Conservation (phyloP, 768 basidiomycete genomes). For the Asterophora parasitica region DNA sequence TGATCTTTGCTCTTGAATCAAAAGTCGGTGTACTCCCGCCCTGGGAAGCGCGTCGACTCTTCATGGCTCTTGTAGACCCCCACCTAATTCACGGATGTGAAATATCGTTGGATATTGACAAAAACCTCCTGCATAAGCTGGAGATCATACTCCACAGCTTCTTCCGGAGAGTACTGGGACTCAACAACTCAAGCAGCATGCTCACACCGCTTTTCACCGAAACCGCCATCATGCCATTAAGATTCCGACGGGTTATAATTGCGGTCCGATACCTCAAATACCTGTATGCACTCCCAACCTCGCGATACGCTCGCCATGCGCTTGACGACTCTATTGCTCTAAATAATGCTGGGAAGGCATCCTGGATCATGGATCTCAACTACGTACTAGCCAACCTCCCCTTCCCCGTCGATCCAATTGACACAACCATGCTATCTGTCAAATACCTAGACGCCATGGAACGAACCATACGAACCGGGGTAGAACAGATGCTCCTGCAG, state of each 20-base stretch:
- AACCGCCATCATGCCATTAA: not conserved
- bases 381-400: too few species aligned
- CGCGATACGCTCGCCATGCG: not conserved
- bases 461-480: too few species aligned
- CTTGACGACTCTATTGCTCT: not conserved
- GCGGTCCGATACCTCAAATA: not conserved
- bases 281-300: not conserved
- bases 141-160: slow-evolving; percentile 17
- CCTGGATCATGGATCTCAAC: not conserved
- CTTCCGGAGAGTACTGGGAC: slow-evolving; percentile 14
- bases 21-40: slow-evolving; percentile 15
- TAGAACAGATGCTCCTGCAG: too few species aligned
- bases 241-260: not conserved
- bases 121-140: slow-evolving; percentile 5
- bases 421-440: too few species aligned
- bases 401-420: too few species aligned
- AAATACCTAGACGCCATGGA: too few species aligned
- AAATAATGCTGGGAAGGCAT: not conserved
- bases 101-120: slow-evolving; percentile 13
- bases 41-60: slow-evolving; percentile 13
- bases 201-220: not conserved
- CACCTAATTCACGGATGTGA: slow-evolving; percentile 21
- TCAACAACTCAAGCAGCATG: slow-evolving; percentile 10
- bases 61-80: slow-evolving; percentile 19
- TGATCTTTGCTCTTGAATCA: slow-evolving; percentile 13